Evolutionary conservation across 306 rosid species (phyloP).

Genomic region (Potentilla sterilis): DNA sequence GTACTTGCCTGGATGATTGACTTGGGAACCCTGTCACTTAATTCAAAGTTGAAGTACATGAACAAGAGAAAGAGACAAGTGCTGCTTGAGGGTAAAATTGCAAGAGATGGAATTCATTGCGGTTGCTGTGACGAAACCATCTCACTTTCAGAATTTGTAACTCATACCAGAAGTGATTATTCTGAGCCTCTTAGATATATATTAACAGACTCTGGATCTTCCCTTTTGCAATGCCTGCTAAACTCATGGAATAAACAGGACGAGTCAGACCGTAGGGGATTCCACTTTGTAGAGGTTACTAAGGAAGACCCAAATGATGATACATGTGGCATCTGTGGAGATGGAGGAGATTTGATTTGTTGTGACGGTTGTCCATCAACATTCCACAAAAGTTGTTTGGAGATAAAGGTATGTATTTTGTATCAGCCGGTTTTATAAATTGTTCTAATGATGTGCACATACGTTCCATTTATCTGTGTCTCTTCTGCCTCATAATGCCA

Average conservation of each 20-base stretch:
- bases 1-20: slow-evolving; percentile 89
- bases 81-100: slow-evolving; percentile 58
- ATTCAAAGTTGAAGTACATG: slow-evolving; percentile 63
- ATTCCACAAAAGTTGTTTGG: slow-evolving; percentile 88
- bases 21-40: slow-evolving; percentile 59
- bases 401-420: slow-evolving; percentile 55
- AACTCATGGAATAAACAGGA: slow-evolving; percentile 88
- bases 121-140: slow-evolving; percentile 65
- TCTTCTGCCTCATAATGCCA: background rate
- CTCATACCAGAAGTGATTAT: slow-evolving; percentile 63
- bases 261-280: slow-evolving; percentile 57
- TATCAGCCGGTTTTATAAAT: slow-evolving; percentile 1
- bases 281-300: slow-evolving; percentile 63
- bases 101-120: slow-evolving; percentile 78
- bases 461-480: background rate
- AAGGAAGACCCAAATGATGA: slow-evolving; percentile 95
- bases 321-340: slow-evolving; percentile 95
- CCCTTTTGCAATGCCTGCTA: slow-evolving; percentile 81
- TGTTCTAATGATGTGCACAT: slow-evolving; percentile 6
- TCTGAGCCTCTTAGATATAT: slow-evolving; percentile 60
- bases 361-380: slow-evolving; percentile 98
- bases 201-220: slow-evolving; percentile 51
- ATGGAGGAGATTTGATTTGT: slow-evolving; percentile 93
- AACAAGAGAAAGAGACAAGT: slow-evolving; percentile 35
- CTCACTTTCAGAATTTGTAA: slow-evolving; percentile 59